A percentile compares a stretch with the other conserved stretches of the same genome.
Evolutionary conservation across 352 stramenopile genomes (phyloP).

Genomic region (Thraustochytrium sp.): DNA sequence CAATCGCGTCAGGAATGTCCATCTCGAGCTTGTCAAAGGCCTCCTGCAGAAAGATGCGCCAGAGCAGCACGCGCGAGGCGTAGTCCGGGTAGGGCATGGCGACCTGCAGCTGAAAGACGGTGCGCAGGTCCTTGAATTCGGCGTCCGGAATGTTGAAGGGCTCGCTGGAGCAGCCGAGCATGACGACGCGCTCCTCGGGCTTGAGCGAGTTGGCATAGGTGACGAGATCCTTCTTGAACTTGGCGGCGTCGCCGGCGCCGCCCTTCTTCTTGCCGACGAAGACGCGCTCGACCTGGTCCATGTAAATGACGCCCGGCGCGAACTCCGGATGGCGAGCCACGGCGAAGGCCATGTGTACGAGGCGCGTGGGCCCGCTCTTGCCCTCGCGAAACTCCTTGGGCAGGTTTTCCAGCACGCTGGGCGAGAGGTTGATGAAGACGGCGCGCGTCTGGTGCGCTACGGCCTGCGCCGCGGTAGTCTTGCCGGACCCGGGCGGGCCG

Average conservation of each 20-base stretch:
- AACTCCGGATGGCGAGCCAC: conserved; percentile 74
- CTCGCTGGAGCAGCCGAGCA: conserved; percentile 77
- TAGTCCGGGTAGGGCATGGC: conserved; percentile 86
- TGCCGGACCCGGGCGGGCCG: conserved; percentile 76
- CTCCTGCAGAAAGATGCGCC: conserved; percentile 66
- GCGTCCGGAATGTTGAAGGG: conserved; percentile 71
- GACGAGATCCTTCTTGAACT: conserved; percentile 86
- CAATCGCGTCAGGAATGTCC: conserved; percentile 57
- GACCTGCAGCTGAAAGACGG: conserved; percentile 84
- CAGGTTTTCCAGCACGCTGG: conserved; percentile 83
- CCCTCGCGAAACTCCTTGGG: conserved; percentile 59
- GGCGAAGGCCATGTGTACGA: conserved; percentile 87
- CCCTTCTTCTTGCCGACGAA: conserved; percentile 78
- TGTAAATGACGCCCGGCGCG: conserved; percentile 84
- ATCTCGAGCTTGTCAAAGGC: conserved; percentile 52
- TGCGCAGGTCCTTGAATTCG: conserved; percentile 70
- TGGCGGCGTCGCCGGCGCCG: conserved; percentile 59
- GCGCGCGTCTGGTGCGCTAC: conserved; percentile 83
- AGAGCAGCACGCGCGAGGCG: conserved; percentile 74
- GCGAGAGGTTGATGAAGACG: conserved; percentile 87
- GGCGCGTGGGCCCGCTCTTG: conserved; percentile 79
- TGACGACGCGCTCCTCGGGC: conserved; percentile 75
- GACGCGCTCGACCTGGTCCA: conserved; percentile 83
- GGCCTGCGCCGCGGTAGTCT: conserved; percentile 83
- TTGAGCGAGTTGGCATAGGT: conserved; percentile 76